Conservation (phyloP, 768 basidiomycete species). For the Russula dissimulans region DNA sequence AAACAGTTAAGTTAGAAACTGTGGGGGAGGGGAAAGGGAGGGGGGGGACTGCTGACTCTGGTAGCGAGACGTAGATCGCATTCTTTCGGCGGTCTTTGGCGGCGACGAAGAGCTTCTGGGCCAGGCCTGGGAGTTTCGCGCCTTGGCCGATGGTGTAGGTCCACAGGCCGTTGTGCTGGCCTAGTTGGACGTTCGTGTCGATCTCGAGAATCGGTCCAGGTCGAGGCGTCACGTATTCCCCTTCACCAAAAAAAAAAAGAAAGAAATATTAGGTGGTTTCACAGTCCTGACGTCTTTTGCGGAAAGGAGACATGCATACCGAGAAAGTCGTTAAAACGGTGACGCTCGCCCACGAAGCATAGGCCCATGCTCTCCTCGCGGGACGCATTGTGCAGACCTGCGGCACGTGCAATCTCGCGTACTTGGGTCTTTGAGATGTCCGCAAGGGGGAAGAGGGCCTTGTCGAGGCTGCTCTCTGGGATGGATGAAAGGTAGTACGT, state of each 20-base stretch:
- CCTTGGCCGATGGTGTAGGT: constrained; percentile 80
- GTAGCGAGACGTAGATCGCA: constrained; percentile 67
- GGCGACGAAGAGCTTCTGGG: constrained; percentile 59
- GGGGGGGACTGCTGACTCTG: constrained; percentile 36
- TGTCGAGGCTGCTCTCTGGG: constrained; percentile 49
- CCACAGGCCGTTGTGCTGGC: constrained; percentile 70
- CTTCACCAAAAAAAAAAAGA: constrained; percentile 32
- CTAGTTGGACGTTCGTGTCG: constrained; percentile 44
- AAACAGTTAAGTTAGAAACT: not conserved
- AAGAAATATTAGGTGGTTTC: not conserved
- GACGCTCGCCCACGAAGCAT: constrained; percentile 85
- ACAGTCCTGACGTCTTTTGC: not conserved
- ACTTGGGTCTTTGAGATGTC: constrained; percentile 60
- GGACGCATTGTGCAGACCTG: constrained; percentile 59
- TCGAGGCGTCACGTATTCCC: constrained; percentile 61
- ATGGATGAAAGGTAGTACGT: constrained; percentile 85
- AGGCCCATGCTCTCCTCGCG: constrained; percentile 88
- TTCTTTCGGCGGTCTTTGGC: constrained; percentile 57
- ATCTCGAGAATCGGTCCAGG: constrained; percentile 62
- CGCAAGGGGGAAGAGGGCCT: constrained; percentile 76
- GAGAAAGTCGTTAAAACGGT: constrained; percentile 62
- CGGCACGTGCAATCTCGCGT: constrained; percentile 54
- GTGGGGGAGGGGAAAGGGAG: not conserved
- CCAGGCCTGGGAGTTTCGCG: constrained; percentile 54
- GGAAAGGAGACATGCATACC: constrained; percentile 34